Evolutionary conservation across 2,329 filamentous ascomycete species (phyloP).

Genomic region (Mariannaea sp.): DNA sequence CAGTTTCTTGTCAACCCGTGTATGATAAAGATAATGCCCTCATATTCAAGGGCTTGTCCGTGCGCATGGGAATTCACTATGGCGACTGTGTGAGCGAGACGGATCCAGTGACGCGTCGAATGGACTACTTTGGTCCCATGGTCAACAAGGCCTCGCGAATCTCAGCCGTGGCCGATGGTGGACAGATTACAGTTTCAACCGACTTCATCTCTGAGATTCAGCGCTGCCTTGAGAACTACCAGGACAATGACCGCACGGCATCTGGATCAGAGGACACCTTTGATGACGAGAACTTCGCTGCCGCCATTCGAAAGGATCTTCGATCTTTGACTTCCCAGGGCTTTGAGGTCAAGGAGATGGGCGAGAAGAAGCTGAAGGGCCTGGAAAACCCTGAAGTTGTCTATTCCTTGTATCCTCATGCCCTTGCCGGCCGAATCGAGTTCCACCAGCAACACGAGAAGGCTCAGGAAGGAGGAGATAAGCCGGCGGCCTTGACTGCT

Average conservation of each 20-base stretch:
- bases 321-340: constrained; percentile 86
- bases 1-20: constrained; percentile 80
- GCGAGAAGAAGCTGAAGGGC: constrained; percentile 93
- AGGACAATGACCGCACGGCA: constrained; percentile 77
- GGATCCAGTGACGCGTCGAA: constrained; percentile 93
- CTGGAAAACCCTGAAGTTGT: constrained; percentile 96
- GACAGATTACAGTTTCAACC: constrained; percentile 94
- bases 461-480: constrained; percentile 51
- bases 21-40: constrained; percentile 82
- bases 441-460: constrained; percentile 62
- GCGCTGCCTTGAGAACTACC: constrained; percentile 84
- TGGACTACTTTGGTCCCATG: constrained; percentile 99
- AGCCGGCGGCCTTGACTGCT: constrained; percentile 65
- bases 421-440: constrained; percentile 78
- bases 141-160: constrained; percentile 97
- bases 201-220: constrained; percentile 98
- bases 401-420: constrained; percentile 93
- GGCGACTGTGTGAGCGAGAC: constrained; percentile 92
- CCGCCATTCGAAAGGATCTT: constrained; percentile 83
- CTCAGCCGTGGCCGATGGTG: constrained; percentile 90
- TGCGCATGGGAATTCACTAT: constrained; percentile 97
- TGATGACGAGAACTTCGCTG: constrained; percentile 74
- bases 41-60: constrained; percentile 92
- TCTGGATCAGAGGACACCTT: constrained; percentile 69
- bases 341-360: constrained; percentile 95